Evolutionary conservation across 1,284 basidiomycete species (phyloP).

Genomic region (Sphaerobolus stellatus): DNA sequence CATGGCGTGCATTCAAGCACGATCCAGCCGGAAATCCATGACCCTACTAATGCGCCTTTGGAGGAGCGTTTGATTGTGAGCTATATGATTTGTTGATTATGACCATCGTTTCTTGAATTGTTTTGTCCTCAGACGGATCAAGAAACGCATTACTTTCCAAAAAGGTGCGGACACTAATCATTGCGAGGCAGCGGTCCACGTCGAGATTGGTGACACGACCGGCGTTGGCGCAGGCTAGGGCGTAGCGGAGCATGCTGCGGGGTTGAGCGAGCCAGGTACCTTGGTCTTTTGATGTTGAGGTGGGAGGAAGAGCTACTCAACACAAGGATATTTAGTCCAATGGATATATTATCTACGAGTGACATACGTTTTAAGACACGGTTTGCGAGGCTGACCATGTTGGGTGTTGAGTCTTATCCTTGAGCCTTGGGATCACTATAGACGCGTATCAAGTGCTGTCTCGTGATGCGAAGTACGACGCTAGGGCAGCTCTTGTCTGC

Average conservation of each 20-base stretch:
- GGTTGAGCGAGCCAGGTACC: conserved; percentile 44
- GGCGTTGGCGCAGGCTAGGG: conserved; percentile 51
- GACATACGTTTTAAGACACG: conserved; percentile 8
- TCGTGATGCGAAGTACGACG: conserved; percentile 63
- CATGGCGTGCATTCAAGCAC: conserved; percentile 95
- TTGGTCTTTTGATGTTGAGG: neutral
- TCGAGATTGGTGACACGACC: conserved; percentile 64
- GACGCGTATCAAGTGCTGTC: conserved; percentile 52
- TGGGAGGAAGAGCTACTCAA: neutral
- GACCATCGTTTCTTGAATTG: conserved; percentile 20
- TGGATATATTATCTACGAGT: neutral
- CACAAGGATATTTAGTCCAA: conserved; percentile 23
- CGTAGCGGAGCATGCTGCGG: conserved; percentile 51
- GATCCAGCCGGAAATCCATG: conserved; percentile 80
- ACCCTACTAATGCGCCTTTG: conserved; percentile 40
- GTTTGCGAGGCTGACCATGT: conserved; percentile 6
- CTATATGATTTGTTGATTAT: conserved; percentile 4
- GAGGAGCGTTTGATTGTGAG: conserved; percentile 44
- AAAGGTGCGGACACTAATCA: conserved; percentile 57
- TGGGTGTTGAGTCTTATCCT: conserved; percentile 6
- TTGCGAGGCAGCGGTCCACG: conserved; percentile 57
- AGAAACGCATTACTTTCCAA: conserved; percentile 41
- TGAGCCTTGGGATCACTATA: conserved; percentile 36
- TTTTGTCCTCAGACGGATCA: neutral
- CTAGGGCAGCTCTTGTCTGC: conserved; percentile 61